Base-by-base conservation (phyloP, 441 rosid genomes). In the Kokia cookei region DNA sequence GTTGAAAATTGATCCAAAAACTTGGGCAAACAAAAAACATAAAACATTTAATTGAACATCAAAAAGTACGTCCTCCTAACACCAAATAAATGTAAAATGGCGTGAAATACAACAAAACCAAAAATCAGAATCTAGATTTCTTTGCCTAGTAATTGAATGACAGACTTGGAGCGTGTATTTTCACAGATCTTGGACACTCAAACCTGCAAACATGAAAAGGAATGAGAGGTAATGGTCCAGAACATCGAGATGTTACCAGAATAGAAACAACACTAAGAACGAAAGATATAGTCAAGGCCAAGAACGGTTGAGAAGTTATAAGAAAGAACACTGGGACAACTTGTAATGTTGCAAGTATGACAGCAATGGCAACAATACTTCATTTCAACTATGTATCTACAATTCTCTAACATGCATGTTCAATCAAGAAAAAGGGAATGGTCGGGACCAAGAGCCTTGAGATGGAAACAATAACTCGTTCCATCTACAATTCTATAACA, bases 181-280 rank as follows among this genome's bases (percentile, higher is more conserved):
- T 87, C 85, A 86, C 78, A 86, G 87, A 74, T 89, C 93, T 75
- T 82, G 89, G 0, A 86, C 90, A 7, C 76, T 87, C 87, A 89
- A 79, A 82, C 91, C 89, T 85, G 80, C 78, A 77, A 71, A 58
- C 2, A 50, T 13, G 64, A 22, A 72, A 48, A 12, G 3, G 4
- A 5, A 69, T 12, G 45, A 75, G 45, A n/a, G 29, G 32, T 24
- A 24, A 7, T 22, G 19, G 19, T 3, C 11, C 3, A 61, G 43
- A 32, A 32, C 24, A 4, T 32, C 7, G 1, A 35, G 24, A 4
- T 5, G 7, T 32, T 32, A 32, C 37, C 1, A 32, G 6, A 5
- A 32, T 32, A 32, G 37, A 32, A 32, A 32, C 37, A 32, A 32
- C 37, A 32, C 37, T 32, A 32, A 32, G 37, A 32, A 32, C 1